phyloP scores from a whole-genome alignment of 352 stramenopile genomes.

The Phytopythium mirpurense region DNA sequence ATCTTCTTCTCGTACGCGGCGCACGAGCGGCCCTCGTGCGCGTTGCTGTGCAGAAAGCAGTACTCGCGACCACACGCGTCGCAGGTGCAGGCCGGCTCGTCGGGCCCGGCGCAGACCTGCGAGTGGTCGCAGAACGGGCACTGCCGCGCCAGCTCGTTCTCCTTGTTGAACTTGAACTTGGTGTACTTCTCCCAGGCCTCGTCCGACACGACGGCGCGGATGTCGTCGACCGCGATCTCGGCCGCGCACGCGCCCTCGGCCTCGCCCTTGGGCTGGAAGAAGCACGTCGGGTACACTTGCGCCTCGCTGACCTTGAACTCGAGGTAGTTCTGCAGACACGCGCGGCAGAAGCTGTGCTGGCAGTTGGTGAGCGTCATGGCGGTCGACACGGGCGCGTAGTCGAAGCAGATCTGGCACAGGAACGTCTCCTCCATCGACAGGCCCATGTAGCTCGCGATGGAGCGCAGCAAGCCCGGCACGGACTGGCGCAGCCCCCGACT shows the following conservation, averaged over 20 bases:
- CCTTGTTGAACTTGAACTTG: constrained; percentile 85
- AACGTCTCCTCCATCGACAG: constrained; percentile 67
- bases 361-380: constrained; percentile 38
- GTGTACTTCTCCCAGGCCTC: constrained; percentile 67
- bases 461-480: constrained; percentile 46
- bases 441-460: constrained; percentile 44
- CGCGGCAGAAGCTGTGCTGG: constrained; percentile 50
- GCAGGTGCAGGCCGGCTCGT: constrained; percentile 40
- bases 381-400: constrained; percentile 36
- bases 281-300: constrained; percentile 73
- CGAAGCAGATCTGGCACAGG: constrained; percentile 75
- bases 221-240: constrained; percentile 37
- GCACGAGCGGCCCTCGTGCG: constrained; percentile 64
- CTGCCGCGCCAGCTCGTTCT: constrained; percentile 51
- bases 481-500: constrained; percentile 11
- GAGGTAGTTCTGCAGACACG: constrained; percentile 59
- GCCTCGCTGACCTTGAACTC: constrained; percentile 68
- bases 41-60: constrained; percentile 87
- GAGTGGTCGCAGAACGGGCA: constrained; percentile 56
- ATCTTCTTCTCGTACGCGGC: constrained; percentile 72
- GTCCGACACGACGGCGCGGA: constrained; percentile 37
- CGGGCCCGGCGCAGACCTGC: constrained; percentile 38
- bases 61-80: constrained; percentile 47
- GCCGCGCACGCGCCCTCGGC: constrained; percentile 30
- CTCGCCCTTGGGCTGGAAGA: constrained; percentile 30